Conservation (phyloP, 164 flowering plant genomes). For the Protea cynaroides region DNA sequence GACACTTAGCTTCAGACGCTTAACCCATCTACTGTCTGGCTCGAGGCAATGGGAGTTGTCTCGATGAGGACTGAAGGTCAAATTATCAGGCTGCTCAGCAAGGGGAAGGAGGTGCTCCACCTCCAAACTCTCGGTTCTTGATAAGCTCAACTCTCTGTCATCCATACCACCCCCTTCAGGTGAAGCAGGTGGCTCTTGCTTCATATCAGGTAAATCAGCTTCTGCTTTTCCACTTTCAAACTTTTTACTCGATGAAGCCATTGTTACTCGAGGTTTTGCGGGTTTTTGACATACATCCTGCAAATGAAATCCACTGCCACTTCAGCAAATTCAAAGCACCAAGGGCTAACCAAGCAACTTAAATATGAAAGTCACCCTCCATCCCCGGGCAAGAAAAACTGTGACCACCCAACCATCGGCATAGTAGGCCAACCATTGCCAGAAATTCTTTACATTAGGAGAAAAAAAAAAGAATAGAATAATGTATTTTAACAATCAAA, state of each 20-base stretch:
- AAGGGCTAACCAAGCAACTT: too few species aligned
- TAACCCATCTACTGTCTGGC: slow-evolving; percentile 58
- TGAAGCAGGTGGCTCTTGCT: slow-evolving; percentile 30
- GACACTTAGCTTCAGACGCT: slow-evolving; percentile 58
- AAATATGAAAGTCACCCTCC: too few species aligned
- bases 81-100: slow-evolving; percentile 24
- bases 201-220: slow-evolving; percentile 33
- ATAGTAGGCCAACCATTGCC: too few species aligned
- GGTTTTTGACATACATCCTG: slow-evolving; percentile 21
- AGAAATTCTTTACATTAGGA: too few species aligned
- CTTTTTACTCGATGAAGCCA: slow-evolving; percentile 20
- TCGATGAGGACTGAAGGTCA: slow-evolving; percentile 14
- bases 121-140: slow-evolving; percentile 68
- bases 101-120: slow-evolving; percentile 38
- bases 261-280: slow-evolving; percentile 10
- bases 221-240: slow-evolving; percentile 10
- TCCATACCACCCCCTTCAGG: slow-evolving; percentile 19
- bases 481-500: too few species aligned
- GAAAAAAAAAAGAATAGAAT: not conserved
- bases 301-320: not conserved
- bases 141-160: slow-evolving; percentile 36
- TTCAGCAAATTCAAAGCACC: not conserved
- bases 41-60: slow-evolving; percentile 18
- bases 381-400: too few species aligned
- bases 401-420: too few species aligned